Percentiles rank a stretch among this genome's conserved stretches.
Evolutionary conservation across 1,139 yeast species (phyloP).

Genomic region (Protomyces inouyei): DNA sequence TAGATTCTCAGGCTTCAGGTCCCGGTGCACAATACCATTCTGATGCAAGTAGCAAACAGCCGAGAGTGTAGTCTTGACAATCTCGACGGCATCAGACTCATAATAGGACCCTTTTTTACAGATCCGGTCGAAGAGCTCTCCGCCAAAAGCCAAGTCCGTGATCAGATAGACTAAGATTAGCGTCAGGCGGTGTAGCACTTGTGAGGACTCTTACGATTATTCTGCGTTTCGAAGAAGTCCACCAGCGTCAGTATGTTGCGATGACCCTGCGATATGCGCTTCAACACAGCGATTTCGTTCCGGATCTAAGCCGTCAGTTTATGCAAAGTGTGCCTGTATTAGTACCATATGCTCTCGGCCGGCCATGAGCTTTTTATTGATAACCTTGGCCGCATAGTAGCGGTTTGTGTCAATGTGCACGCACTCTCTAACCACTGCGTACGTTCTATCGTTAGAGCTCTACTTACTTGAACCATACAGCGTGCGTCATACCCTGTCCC

Average conservation of each 20-base stretch:
- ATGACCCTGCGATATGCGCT: slow-evolving; percentile 47
- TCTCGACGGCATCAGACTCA: slow-evolving; percentile 50
- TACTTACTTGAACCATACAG: not conserved
- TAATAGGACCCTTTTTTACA: slow-evolving; percentile 49
- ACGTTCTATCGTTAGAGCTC: slow-evolving; percentile 1
- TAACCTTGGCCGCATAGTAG: slow-evolving; percentile 45
- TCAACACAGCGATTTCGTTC: slow-evolving; percentile 54
- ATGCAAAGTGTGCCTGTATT: not conserved
- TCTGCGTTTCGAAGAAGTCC: slow-evolving; percentile 66
- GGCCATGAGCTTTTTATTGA: slow-evolving; percentile 44
- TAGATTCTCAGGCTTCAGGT: slow-evolving; percentile 88
- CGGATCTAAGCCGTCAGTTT: slow-evolving; percentile 39
- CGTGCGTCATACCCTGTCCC: slow-evolving; percentile 19
- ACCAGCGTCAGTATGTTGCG: slow-evolving; percentile 59
- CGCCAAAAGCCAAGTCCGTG: slow-evolving; percentile 64
- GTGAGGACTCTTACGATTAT: slow-evolving; percentile 38
- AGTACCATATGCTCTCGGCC: slow-evolving; percentile 45
- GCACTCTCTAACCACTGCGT: slow-evolving; percentile 38
- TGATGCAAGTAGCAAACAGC: slow-evolving; percentile 66
- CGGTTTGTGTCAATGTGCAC: slow-evolving; percentile 42
- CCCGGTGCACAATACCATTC: slow-evolving; percentile 82
- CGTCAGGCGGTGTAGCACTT: not conserved
- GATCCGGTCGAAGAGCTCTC: slow-evolving; percentile 64
- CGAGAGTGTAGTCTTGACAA: slow-evolving; percentile 48
- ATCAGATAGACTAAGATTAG: slow-evolving; percentile 47